Evolutionary conservation across 768 basidiomycete genomes (phyloP), one percentile per base, ranked within the genome.

Genomic region (Lactifluus echinatus): DNA sequence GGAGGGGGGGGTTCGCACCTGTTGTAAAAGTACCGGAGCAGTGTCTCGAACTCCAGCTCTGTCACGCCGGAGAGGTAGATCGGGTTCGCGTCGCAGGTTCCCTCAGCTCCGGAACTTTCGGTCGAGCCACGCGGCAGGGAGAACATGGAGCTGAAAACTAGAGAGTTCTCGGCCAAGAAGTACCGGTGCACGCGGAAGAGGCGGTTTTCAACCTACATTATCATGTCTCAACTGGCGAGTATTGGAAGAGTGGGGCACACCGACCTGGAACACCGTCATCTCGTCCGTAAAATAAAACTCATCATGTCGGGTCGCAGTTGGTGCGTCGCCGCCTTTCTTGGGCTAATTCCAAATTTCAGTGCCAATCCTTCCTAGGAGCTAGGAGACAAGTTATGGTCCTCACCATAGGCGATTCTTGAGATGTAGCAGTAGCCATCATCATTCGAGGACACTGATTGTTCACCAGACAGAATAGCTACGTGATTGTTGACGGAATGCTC

Each of bases 251-350:
- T 39, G 23, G 31, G 17, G 24, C 15, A 10, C 15, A 50, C 58
- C 23, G 53, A 59, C 58, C 58, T 59, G 47, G 48, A 55, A 59
- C 17, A 59, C 58, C 21, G 48, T 40, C 58, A 59, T 59, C 11
- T 55, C 58, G n/a, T 55, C 58, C 10, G 53, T 59, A 44, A 59
- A 59, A 48, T 59, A 59, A 40, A 59, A 59, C 24, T 59, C 58
- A 34, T 29, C 42, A 48, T 59, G 58, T 44, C 53, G 47, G 21
- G 26, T 19, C 34, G 40, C 19, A 14, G 23, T 11, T 58, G 17
- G 39, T 48, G 39, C 39, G 46, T 45, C n/a, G 34, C 42, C 46
- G 43, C 46, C 51, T 19, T 36, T 36, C 19, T 59, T 54, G n/a
- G 40, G 40, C 47, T 49, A 34, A 45, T 37, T 10, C 36, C 12